Base-by-base conservation (phyloP, 345 rosid genomes). In the Ailanthus altissimus region DNA sequence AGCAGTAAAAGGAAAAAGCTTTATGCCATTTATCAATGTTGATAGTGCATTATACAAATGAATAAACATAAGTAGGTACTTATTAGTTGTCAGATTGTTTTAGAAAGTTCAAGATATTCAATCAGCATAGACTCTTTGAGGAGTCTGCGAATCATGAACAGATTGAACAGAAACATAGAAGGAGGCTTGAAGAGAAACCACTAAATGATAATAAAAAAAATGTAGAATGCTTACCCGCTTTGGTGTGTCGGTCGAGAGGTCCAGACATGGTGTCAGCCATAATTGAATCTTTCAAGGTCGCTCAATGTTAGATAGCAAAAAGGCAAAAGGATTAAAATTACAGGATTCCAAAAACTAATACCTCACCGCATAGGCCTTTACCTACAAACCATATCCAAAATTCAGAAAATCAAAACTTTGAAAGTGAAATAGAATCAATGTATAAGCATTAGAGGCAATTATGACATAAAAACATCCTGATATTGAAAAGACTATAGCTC, bases 261-360 rank as follows among this genome's bases (percentile, higher is more conserved):
- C 81, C 84, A 53, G 90, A 77, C 88, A 80, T 74, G 47, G 77
- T 42, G 74, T 88, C 89, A 14, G 85, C 88, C 91, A 89, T 90
- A 72, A 59, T 81, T 80, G 60, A 61, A 67, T 70, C 25, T 75
- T 65, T 43, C 21, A 25, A 73, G 32, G 67, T 9, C 50, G 57
- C 81, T 83, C 78, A n/a, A 38, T 61, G 47, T 64, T 75, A 4
- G 74, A 2, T 66, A 14, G 43, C 69, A 46, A 50, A 53, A 58
- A 6, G 65, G 67, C 53, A 67, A 69, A 64, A 77, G 45, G 67
- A 70, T 67, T 71, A 69, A 66, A 73, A 15, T 28, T 42, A 56
- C 23, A 2, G 20, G 51, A 18, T 5, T 21, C 23, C 38, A 14
- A 38, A 58, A 73, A 65, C 62, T 65, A 57, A 45, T 28, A 72